These are phyloP conservation scores for Polychytrium aggregatum DNA, from an alignment of 192 early-diverging fungal species.

Conservation along the genomic window DNA sequence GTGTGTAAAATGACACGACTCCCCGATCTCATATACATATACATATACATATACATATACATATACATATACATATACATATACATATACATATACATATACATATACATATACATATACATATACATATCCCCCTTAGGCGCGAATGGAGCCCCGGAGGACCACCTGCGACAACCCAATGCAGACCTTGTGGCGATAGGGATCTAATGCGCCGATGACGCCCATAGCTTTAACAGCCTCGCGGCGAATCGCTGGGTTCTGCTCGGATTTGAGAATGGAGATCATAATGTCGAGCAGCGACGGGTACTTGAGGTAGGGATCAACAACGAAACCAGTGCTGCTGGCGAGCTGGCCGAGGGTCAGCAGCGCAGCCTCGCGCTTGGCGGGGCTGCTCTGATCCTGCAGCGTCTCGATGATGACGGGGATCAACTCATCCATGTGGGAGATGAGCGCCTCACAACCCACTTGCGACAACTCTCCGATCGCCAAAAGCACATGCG, in stretches of 20 bases:
- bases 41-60: conserved; percentile 1
- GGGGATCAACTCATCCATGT: conserved; percentile 55
- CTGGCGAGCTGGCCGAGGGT: conserved; percentile 66
- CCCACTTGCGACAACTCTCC: conserved; percentile 61
- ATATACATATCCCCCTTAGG: too few relatives aligned
- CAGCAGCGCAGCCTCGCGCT: conserved; percentile 66
- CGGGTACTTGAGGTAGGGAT: conserved; percentile 71
- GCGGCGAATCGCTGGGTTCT: conserved; percentile 43
- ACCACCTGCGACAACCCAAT: too few relatives aligned
- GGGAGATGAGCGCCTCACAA: conserved; percentile 59
- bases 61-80: background rate
- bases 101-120: too few relatives aligned
- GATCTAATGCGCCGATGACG: conserved; percentile 76
- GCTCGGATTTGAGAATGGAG: conserved; percentile 61
- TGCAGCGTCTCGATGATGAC: conserved; percentile 65
- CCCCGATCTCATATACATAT: background rate
- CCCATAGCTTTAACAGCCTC: conserved; percentile 73
- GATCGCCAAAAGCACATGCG: conserved; percentile 59
- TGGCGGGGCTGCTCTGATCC: conserved; percentile 57
- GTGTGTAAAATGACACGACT: background rate
- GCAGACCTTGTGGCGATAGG: conserved; percentile 37
- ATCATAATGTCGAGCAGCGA: conserved; percentile 58
- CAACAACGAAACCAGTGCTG: conserved; percentile 67
- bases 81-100: too few relatives aligned
- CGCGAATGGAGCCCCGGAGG: too few relatives aligned